Percentiles rank a stretch among this genome's conserved stretches.
Conservation (phyloP, 2,329 filamentous ascomycete genomes). For the Pseudofabraea citricarpa region DNA sequence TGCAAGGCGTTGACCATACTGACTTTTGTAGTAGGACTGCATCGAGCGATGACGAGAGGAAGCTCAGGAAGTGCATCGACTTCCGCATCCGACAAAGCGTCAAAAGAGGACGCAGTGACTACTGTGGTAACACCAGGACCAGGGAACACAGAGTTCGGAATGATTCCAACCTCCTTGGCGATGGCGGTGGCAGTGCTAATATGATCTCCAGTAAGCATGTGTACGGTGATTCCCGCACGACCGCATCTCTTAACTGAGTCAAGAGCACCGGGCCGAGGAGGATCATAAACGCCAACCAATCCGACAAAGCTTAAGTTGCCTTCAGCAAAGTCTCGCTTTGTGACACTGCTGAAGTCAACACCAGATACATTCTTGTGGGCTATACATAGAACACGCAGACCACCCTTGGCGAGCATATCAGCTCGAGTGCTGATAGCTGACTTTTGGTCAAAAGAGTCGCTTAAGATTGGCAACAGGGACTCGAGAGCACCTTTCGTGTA, state of each 20-base stretch:
- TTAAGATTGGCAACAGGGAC: conserved; percentile 47
- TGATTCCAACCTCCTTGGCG: conserved; percentile 59
- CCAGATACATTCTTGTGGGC: conserved; percentile 44
- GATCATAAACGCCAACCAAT: conserved; percentile 68
- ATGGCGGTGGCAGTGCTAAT: conserved; percentile 64
- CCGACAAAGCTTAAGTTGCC: conserved; percentile 58
- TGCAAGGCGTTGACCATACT: conserved; percentile 72
- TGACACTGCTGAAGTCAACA: conserved; percentile 25
- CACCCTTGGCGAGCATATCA: conserved; percentile 54
- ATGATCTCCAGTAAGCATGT: conserved; percentile 68
- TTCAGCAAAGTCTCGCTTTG: conserved; percentile 51
- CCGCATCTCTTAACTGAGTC: conserved; percentile 55
- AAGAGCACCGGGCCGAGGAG: conserved; percentile 62
- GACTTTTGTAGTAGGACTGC: conserved; percentile 68
- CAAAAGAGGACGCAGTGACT: conserved; percentile 61
- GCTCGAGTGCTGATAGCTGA: conserved; percentile 42
- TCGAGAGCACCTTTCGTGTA: conserved; percentile 57
- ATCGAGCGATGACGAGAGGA: conserved; percentile 65
- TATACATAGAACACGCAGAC: conserved; percentile 65
- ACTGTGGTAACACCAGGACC: conserved; percentile 33
- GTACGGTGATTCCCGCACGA: conserved; percentile 57
- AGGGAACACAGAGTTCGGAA: conserved; percentile 26
- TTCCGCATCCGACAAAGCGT: conserved; percentile 54
- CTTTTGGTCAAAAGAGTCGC: conserved; percentile 41
- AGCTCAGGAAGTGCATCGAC: conserved; percentile 57